Evolutionary conservation across 176 grass and related monocot species (phyloP), one percentile per base, ranked within the genome.

Genomic region (Musa troglodytarum): DNA sequence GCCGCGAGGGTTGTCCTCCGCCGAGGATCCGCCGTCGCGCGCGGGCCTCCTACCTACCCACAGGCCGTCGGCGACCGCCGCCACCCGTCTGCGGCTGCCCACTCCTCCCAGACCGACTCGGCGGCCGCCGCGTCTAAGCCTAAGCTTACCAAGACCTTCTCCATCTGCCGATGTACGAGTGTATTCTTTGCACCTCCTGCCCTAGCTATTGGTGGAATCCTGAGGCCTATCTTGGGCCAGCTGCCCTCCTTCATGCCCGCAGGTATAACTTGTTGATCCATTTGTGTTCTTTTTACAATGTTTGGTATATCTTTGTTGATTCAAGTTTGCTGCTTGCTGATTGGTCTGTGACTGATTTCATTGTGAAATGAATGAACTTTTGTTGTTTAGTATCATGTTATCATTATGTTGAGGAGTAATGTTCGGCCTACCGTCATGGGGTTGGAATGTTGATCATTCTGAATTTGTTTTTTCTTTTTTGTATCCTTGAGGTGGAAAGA

Each of bases 161-260:
- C 94, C 79, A 98, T 98, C 90, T 93, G 93, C 86, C 78, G 94
- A 4, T 98, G 82, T 84, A 84, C 19, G 77, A 84, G 52, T 84
- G 82, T 53, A 79, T 84, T 69, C 82, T 84, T 28, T 84, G 82
- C 50, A 84, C 82, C 50, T 79, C 82, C 75, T 79, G 70, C 26
- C 70, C 82, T 62, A 74, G 69, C 22, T 84, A 79, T 11, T 84
- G 76, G 82, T 84, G 95, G 90, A 98, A 98, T 71, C 90, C 95
- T 1, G 95, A 98, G 79, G 80, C 82, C 26, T 98, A 98, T 43
- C 90, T 98, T 53, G 90, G 95, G 34, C 90, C 95, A 0, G 95
- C 90, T 10, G 88, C 90, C 8, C 88, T 91, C 64, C 84, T 99
- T 68, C 90, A 94, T 49, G 90, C 95, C 54, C 22, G 22, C 22